A percentile compares a stretch with the other conserved stretches of the same genome.
phyloP scores from a whole-genome alignment of 2,329 filamentous ascomycete species.

The Stagonosporopsis rhizophila region DNA sequence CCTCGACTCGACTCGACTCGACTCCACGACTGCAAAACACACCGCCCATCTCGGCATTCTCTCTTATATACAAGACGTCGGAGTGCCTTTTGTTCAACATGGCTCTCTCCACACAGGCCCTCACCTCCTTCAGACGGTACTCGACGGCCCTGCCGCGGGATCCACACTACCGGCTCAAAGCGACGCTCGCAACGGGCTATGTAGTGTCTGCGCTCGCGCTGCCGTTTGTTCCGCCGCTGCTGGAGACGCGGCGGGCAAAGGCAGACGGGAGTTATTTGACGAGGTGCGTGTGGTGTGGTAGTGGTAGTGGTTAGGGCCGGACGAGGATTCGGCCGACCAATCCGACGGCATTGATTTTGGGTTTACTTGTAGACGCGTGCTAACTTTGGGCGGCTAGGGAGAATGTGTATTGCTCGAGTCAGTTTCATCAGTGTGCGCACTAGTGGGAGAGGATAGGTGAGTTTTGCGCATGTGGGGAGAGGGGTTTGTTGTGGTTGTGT shows the following conservation, averaged over 20 bases:
- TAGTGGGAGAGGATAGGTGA: conserved; percentile 18
- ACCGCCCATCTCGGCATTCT: too few relatives aligned
- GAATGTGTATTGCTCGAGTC: conserved; percentile 37
- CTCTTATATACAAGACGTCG: too few relatives aligned
- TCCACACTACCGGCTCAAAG: conserved; percentile 46
- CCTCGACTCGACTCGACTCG: too few relatives aligned
- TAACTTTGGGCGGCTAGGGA: conserved; percentile 28
- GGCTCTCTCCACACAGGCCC: conserved; percentile 41
- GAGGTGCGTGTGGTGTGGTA: conserved; percentile 36
- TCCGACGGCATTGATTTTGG: background rate
- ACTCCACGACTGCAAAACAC: too few relatives aligned
- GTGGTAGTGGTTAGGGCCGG: too few relatives aligned
- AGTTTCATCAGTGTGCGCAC: conserved; percentile 36
- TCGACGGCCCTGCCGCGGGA: conserved; percentile 45
- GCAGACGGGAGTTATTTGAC: conserved; percentile 48
- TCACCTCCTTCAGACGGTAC: conserved; percentile 46
- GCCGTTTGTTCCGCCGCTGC: conserved; percentile 50
- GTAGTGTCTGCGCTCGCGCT: conserved; percentile 49
- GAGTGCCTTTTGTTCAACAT: too few relatives aligned
- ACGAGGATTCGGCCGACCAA: conserved; percentile 7
- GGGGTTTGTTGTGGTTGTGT: too few relatives aligned
- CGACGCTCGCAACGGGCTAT: conserved; percentile 47
- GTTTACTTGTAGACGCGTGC: background rate
- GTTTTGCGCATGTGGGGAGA: too few relatives aligned
- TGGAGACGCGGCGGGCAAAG: conserved; percentile 47